Evolutionary conservation across 257 asterid genomes (phyloP).

Genomic region (Echites panduratus): DNA sequence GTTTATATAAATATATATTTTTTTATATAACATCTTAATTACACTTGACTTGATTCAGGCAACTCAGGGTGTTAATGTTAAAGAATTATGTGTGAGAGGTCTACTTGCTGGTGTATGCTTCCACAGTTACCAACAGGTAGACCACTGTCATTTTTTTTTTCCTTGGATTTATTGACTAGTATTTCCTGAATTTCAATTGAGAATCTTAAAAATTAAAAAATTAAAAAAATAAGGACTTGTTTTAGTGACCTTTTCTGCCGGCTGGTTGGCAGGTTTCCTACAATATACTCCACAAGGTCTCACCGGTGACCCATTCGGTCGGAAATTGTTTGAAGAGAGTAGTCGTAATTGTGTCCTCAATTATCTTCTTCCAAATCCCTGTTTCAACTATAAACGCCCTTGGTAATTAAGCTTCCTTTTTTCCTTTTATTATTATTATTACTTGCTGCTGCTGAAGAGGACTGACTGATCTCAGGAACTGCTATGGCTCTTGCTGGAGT

Average conservation of each 20-base stretch:
- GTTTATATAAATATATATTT: too few species aligned
- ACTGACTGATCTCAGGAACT: constrained; percentile 50
- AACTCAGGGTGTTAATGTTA: constrained; percentile 58
- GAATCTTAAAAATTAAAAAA: too few species aligned
- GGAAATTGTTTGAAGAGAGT: constrained; percentile 86
- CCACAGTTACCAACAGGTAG: constrained; percentile 84
- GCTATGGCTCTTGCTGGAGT: constrained; percentile 86
- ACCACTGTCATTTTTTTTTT: background rate
- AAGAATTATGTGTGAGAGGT: constrained; percentile 47
- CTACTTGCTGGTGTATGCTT: constrained; percentile 76
- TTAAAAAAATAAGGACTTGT: too few species aligned
- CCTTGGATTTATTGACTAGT: too few species aligned
- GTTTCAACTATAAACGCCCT: constrained; percentile 48
- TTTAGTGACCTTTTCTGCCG: background rate
- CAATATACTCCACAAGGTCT: constrained; percentile 62
- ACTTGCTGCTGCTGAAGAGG: too few species aligned
- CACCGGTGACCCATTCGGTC: constrained; percentile 86
- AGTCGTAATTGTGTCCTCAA: constrained; percentile 71
- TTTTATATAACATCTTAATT: too few species aligned
- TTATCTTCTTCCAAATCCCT: constrained; percentile 65
- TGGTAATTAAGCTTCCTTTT: constrained; percentile 28
- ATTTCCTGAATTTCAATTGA: too few species aligned
- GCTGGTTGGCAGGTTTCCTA: constrained; percentile 70
- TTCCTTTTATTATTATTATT: too few species aligned
- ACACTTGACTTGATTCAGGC: constrained; percentile 54